Conservation (phyloP, 768 basidiomycete genomes). For the Macrolepiota dolichaula region DNA sequence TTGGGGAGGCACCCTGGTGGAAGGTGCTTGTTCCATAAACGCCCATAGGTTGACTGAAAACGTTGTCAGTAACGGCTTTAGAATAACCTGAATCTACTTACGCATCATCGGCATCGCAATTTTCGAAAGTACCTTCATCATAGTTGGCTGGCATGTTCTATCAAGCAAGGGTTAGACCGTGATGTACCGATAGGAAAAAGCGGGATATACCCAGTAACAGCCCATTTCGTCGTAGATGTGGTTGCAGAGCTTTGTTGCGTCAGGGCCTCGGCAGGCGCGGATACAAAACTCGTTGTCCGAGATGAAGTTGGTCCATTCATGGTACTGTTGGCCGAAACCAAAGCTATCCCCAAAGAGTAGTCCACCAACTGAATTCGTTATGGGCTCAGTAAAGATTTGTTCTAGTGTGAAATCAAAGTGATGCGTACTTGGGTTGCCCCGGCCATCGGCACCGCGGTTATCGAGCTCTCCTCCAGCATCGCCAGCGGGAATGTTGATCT, state of each 20-base stretch:
- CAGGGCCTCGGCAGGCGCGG: constrained; percentile 64
- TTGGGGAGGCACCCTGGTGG: constrained; percentile 57
- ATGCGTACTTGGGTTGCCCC: constrained; percentile 42
- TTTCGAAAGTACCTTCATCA: constrained; percentile 55
- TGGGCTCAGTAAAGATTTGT: constrained; percentile 19
- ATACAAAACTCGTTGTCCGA: constrained; percentile 67
- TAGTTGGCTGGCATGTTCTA: constrained; percentile 78
- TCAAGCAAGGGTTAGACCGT: constrained; percentile 19
- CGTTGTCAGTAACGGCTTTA: neutral
- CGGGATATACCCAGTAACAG: constrained; percentile 41
- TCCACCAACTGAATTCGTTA: constrained; percentile 53
- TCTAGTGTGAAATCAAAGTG: neutral
- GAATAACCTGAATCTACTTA: constrained; percentile 19
- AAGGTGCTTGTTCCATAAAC: constrained; percentile 72
- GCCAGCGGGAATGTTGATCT: no score
- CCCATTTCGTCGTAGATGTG: constrained; percentile 78
- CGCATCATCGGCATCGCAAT: constrained; percentile 61
- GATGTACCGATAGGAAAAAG: neutral
- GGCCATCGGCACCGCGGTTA: constrained; percentile 63
- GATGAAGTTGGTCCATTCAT: constrained; percentile 87
- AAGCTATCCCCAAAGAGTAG: constrained; percentile 66
- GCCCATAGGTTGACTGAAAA: constrained; percentile 53
- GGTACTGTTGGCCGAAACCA: constrained; percentile 48
- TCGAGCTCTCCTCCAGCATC: constrained; percentile 49
- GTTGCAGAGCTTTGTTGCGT: constrained; percentile 60